Base-by-base conservation (phyloP, 2,329 filamentous ascomycete genomes). In the Xenoacremonium recifei region DNA sequence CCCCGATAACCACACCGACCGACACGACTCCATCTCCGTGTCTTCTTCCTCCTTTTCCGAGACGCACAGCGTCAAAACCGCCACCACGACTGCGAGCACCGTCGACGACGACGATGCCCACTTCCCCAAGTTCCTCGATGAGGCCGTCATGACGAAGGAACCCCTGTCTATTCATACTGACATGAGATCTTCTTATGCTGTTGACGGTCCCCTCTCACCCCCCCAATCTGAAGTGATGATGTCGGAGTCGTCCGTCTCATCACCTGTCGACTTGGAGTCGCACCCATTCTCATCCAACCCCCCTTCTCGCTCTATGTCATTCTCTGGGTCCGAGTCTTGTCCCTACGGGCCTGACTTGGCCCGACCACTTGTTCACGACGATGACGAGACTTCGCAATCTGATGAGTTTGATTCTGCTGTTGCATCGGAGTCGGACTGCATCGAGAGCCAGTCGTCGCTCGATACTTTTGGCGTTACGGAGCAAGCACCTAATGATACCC, bases 191-290 rank as follows among this genome's bases (percentile, higher is more conserved):
- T 39, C 44, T 21, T 43, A 50, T 43, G 44, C 46, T 39, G 45
- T 49, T 31, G 51, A 58, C 17, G 55, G 44, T 18, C 61, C 64
- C 15, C 52, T 55, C 5, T 65, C 66, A 17, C 61, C 76, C 27
- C 72, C 75, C 41, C 69, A 71, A 38, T 79, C 76, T 3, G 72
- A 77, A 55, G 72, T 68, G n/a, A 67, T 66, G 47, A 71, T 63
- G 35, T 72, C 71, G 9, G 69, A 75, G 21, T 70, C 69, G 13
- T 67, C 65, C 12, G 64, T 58, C 32, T 59, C 65, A 5, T 69
- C 67, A 3, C 63, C 66, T 5, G 60, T 56, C 13, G 65, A 67
- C 21, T 47, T 55, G 19, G 58, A 61, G n/a, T 60, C 55, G 13
- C 57, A 50, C 47, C 62, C 38, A 45, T 67, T 49, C 42, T 59